Conservation (phyloP, 2,329 filamentous ascomycete species). For the Trichoderma arundinaceum region DNA sequence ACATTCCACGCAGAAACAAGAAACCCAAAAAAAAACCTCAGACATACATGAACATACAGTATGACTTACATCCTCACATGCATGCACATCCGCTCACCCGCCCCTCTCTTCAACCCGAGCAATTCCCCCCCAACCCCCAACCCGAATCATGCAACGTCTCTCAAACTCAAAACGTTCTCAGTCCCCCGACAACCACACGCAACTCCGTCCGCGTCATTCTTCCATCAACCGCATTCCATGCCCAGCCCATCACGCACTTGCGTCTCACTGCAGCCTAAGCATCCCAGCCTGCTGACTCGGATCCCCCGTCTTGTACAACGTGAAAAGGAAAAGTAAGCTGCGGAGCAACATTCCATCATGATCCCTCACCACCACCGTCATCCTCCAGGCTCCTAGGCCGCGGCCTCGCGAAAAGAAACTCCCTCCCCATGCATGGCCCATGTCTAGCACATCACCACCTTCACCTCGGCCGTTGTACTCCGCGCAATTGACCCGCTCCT, state of each 20-base stretch:
- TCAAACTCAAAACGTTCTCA: neutral
- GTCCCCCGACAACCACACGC: neutral
- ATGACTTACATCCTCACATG: neutral
- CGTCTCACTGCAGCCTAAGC: neutral
- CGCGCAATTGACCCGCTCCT: conserved; percentile 1
- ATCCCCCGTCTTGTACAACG: neutral
- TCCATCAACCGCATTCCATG: neutral
- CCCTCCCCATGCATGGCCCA: neutral
- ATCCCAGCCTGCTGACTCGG: neutral
- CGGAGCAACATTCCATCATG: neutral
- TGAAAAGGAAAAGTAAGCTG: neutral
- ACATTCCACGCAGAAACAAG: conserved; percentile 2
- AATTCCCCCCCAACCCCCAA: neutral
- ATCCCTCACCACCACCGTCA: neutral
- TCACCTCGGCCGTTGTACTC: conserved; percentile 2
- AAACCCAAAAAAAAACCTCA: too few relatives aligned
- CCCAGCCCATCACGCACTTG: neutral
- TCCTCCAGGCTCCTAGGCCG: neutral
- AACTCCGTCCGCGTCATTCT: neutral
- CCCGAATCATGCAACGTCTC: neutral
- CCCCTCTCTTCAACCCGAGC: neutral
- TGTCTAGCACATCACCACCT: neutral
- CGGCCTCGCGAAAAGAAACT: neutral
- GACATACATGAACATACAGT: neutral
- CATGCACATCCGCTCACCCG: neutral